A percentile compares a stretch with the other conserved stretches of the same genome.
Evolutionary conservation across 768 basidiomycete species (phyloP).

Genomic region (Pilatotrama ljubarskyi): DNA sequence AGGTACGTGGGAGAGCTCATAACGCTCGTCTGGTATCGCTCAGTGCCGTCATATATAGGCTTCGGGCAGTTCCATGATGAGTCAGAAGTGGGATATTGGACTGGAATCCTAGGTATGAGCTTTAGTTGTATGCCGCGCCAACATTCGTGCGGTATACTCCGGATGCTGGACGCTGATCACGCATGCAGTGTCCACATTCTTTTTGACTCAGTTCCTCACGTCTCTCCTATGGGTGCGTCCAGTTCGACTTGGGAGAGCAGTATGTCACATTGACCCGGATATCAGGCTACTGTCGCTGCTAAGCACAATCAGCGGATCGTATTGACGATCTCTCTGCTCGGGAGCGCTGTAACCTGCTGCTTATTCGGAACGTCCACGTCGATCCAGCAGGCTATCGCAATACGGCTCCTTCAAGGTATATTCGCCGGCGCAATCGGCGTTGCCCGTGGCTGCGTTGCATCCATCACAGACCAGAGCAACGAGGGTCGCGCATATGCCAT

Average conservation of each 20-base stretch:
- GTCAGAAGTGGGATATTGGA: constrained; percentile 86
- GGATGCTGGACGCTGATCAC: background rate
- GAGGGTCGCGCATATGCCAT: constrained; percentile 95
- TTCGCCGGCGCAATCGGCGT: constrained; percentile 96
- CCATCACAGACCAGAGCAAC: constrained; percentile 88
- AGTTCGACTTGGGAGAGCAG: background rate
- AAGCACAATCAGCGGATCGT: constrained; percentile 87
- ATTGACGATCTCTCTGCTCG: constrained; percentile 80
- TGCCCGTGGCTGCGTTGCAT: constrained; percentile 83
- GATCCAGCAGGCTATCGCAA: constrained; percentile 76
- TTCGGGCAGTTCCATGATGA: constrained; percentile 75
- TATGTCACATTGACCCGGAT: background rate
- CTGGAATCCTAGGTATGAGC: constrained; percentile 72
- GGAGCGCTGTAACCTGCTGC: constrained; percentile 77
- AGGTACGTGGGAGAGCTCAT: constrained; percentile 41
- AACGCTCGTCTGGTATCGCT: background rate
- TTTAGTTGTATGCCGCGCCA: background rate
- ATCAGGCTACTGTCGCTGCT: constrained; percentile 87
- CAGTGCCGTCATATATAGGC: constrained; percentile 38
- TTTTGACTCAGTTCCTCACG: constrained; percentile 94
- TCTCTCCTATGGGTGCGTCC: constrained; percentile 82
- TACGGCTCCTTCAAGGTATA: constrained; percentile 87
- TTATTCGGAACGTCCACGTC: constrained; percentile 77
- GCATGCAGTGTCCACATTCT: constrained; percentile 74
- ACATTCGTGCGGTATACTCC: background rate